Percentiles rank a stretch among this genome's conserved stretches.
These are phyloP conservation scores for Diaporthe amygdali DNA, from an alignment of 2,329 filamentous ascomycete genomes.

Conservation along the genomic window DNA sequence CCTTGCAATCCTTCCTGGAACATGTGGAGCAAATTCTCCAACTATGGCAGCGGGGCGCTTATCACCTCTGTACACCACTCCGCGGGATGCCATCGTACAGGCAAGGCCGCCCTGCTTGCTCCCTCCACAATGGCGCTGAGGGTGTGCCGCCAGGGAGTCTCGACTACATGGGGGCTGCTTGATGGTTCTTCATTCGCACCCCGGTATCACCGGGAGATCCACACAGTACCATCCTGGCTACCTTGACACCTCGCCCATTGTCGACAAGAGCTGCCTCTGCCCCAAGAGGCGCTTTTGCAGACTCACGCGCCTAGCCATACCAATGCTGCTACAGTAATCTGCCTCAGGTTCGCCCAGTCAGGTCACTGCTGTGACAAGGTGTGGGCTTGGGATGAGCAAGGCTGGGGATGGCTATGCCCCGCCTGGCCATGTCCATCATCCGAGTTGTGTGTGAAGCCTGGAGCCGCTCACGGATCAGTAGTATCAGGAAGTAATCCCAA, in stretches of 20 bases:
- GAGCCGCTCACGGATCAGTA: constrained; percentile 7
- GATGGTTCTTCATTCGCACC: not conserved
- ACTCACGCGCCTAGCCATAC: not conserved
- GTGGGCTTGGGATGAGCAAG: not conserved
- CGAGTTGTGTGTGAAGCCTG: constrained; percentile 1
- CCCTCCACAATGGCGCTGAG: not conserved
- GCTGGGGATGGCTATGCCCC: not conserved
- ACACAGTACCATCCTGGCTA: constrained; percentile 14
- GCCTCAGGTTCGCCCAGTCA: not conserved
- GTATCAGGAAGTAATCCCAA: constrained; percentile 11
- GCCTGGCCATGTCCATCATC: constrained; percentile 1
- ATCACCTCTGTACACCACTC: constrained; percentile 1
- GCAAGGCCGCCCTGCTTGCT: not conserved
- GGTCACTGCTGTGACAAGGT: constrained; percentile 2
- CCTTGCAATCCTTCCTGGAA: constrained; percentile 16
- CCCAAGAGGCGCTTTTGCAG: constrained; percentile 3
- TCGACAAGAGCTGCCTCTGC: not conserved
- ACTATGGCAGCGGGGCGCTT: constrained; percentile 12
- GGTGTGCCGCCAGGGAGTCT: constrained; percentile 2
- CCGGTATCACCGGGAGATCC: constrained; percentile 4
- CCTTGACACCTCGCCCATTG: not conserved
- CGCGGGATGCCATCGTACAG: not conserved
- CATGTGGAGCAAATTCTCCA: constrained; percentile 21
- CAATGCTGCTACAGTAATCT: not conserved
- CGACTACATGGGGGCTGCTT: not conserved